Evolutionary conservation across 495 filamentous ascomycete genomes (phyloP), one percentile per base, ranked within the genome.

Genomic region (Hyaloscypha bicolor): DNA sequence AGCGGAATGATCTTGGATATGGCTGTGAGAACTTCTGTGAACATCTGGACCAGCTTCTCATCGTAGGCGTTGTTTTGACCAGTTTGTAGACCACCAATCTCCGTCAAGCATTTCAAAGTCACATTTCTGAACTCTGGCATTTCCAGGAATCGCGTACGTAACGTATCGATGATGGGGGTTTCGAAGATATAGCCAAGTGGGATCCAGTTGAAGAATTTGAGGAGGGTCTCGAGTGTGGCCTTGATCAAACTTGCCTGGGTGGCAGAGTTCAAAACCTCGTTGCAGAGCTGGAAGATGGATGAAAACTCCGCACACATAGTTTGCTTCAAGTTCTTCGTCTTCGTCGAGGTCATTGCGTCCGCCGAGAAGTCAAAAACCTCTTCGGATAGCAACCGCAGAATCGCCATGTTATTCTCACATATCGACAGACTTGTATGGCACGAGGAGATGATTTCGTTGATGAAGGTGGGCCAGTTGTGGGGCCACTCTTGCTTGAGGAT

Each of bases 351-450:
- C 94, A 98, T 96, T 76, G 97, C 93, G 70, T 98, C 95, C 60
- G 94, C 93, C 8, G 96, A 98, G 76, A 93, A 99, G 78, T 99
- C 95, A 74, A 99, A 98, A 8, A 98, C 95, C 79, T 98, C 95
- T 77, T 99, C 95, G 11, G 95, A 98, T 45, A 99, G 85, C 69
- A 99, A 81, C 56, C 96, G 89, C 48, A 99, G 88, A 66, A 99
- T 98, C 52, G 90, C 92, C 96, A 99, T 99, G 80, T 99, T 99
- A 81, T 99, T 99, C 80, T 99, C 95, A 82, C 95, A 99, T 72
- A 98, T 94, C 3, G 95, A 93, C 35, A 98, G 84, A 77, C 91
- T 97, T 64, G 91, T 92, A 72, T 94, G 93, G 76, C 94, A 97
- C 32, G 94, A 96, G 12, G 92, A 90, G 71, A 98, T 93, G 75